Base-by-base conservation (phyloP, 306 rosid species). In the Pyrus communis region DNA sequence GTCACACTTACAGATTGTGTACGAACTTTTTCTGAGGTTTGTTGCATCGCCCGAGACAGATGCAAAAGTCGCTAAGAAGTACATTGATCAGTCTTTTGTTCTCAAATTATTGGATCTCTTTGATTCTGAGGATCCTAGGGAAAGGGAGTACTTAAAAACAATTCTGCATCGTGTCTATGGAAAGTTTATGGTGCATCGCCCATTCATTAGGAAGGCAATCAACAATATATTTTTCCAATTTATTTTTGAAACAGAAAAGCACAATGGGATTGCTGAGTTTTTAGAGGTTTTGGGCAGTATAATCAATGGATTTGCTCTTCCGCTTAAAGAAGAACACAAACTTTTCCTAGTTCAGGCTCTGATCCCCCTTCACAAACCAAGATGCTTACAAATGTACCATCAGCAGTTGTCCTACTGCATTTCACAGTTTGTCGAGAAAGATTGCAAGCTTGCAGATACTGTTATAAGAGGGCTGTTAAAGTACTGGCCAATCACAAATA, bases 341-440 rank as follows among this genome's bases (percentile, higher is more conserved):
- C 73, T 89, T 64, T 89, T 87, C 75, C 86, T 89, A 28, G 84
- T 71, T 61, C 89, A 89, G 72, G 89, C 85, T 67, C 80, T 89
- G 75, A 87, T 89, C 78, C 89, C 93, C 28, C 93, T 89, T 68
- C 93, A 89, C 59, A 89, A 89, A 77, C 93, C 93, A 40, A 87
- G 84, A 77, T 84, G 87, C 86, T 80, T 89, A 57, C 83, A 83
- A 13, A 87, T 85, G 87, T 89, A 85, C 75, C 93, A 89, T 78
- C 91, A 89, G 82, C 91, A 85, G 86, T 73, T 89, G 78, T 87
- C 91, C 14, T 89, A 82, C 69, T 89, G 89, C 86, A 84, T 89
- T 65, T 35, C 82, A 1, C 93, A 85, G 78, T 89, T 89, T 73
- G 85, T 89, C 57, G 91, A 89, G 77, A 89, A 89, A 61, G 91